Evolutionary conservation across 768 basidiomycete genomes (phyloP), one percentile per base, ranked within the genome.

Genomic region (Bullera alba): DNA sequence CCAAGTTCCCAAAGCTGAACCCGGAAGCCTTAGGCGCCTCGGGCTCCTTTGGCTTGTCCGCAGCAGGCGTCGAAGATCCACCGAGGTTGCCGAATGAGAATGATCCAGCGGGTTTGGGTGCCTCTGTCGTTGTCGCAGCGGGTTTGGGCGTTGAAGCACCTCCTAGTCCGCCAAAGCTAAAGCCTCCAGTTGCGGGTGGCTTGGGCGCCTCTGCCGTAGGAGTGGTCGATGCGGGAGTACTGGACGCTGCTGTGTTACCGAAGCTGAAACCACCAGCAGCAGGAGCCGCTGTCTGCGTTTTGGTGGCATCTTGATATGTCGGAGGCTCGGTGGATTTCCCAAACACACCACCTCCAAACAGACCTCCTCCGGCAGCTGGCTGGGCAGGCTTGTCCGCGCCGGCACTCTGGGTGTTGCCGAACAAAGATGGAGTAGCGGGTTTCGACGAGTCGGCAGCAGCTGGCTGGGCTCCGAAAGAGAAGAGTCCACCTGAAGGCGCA

Each of bases 401-500:
- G 16, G 51, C 48, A 2, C n/a, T n/a, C 53, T 49, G 3, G 60
- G 48, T 44, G 54, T 52, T 27, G 55, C 59, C 58, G 29, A 61
- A 61, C 1, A 61, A 47, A 22, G 54, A 51, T 37, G 49, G 42
- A 4, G 53, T 37, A 26, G 48, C 25, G n/a, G 48, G 37, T 43
- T 27, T 43, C 19, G 42, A 7, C 10, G 42, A 3, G 3, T 49
- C 35, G 10, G 42, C 3, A 27, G 48, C 39, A 23, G 22, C 27
- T 16, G 22, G 5, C 38, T 50, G 29, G 8, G 48, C n/a, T n/a
- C 42, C 12, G 43, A 54, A 56, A 12, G 46, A 48, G 41, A 53
- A 57, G 8, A 50, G 37, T 19, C 48, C 41, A 5, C 48, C 45
- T 34, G 21, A n/a, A 42, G 55, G 30, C n/a, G 57, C 54, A 19